These are phyloP conservation scores for Fusarium zealandicum DNA, from an alignment of 2,329 filamentous ascomycete genomes.

Conservation along the genomic window DNA sequence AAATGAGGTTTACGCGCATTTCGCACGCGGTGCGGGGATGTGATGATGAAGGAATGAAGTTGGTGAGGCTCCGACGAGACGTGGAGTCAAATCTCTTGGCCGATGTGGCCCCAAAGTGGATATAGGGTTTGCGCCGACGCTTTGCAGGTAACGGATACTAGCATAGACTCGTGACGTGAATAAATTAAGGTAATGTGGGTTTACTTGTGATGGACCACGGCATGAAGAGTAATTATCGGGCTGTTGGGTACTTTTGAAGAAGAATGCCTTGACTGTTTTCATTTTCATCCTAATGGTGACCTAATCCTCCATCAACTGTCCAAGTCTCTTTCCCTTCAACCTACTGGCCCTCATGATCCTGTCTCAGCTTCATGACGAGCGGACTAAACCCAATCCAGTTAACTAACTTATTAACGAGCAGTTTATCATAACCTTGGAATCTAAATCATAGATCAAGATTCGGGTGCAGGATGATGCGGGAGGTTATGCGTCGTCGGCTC, in stretches of 20 bases:
- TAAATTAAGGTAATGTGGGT: too few relatives aligned
- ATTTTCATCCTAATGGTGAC: too few relatives aligned
- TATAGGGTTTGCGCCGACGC: conserved; percentile 13
- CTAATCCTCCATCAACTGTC: too few relatives aligned
- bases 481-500: neutral
- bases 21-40: neutral
- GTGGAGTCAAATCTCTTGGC: conserved; percentile 20
- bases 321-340: too few relatives aligned
- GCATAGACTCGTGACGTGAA: conserved; percentile 2
- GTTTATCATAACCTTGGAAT: neutral
- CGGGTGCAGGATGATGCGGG: neutral
- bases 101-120: conserved; percentile 13
- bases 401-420: too few relatives aligned
- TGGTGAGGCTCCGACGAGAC: conserved; percentile 21
- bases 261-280: too few relatives aligned
- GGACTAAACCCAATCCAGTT: conserved; percentile 18
- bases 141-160: conserved; percentile 8
- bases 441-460: neutral
- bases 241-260: too few relatives aligned
- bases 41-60: conserved; percentile 36
- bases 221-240: too few relatives aligned
- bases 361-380: neutral
- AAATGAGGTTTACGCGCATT: neutral
- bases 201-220: too few relatives aligned
- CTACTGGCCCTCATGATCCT: neutral